phyloP scores from a whole-genome alignment of 805 yeast genomes.

The Jamesozyma gamospora region DNA sequence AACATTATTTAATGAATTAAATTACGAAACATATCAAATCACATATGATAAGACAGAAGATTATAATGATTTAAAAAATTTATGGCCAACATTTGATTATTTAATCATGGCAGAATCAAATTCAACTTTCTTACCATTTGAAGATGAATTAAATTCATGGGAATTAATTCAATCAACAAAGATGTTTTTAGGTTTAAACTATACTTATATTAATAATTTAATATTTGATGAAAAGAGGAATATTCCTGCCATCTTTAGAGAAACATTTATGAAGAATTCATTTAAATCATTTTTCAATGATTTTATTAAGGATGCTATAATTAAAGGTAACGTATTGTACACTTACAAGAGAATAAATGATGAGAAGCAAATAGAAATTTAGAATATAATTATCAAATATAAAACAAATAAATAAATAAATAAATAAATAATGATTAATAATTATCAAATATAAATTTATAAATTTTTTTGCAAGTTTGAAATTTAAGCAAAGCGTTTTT shows the following conservation, averaged over 20 bases:
- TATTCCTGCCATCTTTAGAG: conserved; percentile 6
- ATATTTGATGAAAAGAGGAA: conserved; percentile 12
- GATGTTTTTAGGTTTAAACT: conserved; percentile 36
- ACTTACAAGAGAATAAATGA: conserved; percentile 21
- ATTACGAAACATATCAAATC: conserved; percentile 26
- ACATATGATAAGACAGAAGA: conserved; percentile 73
- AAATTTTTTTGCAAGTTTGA: no score
- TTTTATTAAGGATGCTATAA: conserved; percentile 14
- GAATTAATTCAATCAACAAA: conserved; percentile 30
- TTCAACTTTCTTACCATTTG: conserved; percentile 8
- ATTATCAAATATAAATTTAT: no score
- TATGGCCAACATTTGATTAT: conserved; percentile 44
- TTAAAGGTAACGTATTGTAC: conserved; percentile 21
- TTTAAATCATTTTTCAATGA: conserved; percentile 7
- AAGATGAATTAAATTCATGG: conserved; percentile 32
- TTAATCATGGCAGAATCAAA: conserved; percentile 33
- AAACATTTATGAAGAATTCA: conserved; percentile 5
- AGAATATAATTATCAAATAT: no score
- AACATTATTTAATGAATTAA: conserved; percentile 60
- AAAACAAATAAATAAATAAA: no score
- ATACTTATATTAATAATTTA: conserved; percentile 12
- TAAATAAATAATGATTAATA: no score
- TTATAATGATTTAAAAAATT: conserved; percentile 23
- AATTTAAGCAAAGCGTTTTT: no score
- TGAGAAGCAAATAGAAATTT: no score